Conservation (phyloP, 345 rosid species). For the Turnera subulata region DNA sequence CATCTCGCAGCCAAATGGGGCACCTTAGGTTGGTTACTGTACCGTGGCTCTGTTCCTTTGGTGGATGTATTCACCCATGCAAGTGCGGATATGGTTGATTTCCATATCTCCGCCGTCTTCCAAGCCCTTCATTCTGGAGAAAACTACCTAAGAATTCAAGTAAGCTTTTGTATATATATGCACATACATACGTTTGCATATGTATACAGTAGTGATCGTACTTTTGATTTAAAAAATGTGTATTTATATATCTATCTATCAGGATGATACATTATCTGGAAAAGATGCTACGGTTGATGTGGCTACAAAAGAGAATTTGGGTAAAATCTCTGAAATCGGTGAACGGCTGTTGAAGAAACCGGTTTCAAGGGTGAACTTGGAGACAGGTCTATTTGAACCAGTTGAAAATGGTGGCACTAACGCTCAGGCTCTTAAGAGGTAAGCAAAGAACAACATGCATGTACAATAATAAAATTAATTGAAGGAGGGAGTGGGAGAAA, state of each 20-base stretch:
- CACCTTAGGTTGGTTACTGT: constrained; percentile 8
- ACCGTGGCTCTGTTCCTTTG: constrained; percentile 8
- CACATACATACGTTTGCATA: not conserved
- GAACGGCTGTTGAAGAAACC: constrained; percentile 11
- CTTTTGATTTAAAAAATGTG: not conserved
- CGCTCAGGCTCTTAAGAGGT: constrained; percentile 15
- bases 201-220: not conserved
- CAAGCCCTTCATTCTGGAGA: constrained; percentile 18
- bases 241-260: not conserved
- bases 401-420: constrained; percentile 1
- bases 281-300: not conserved
- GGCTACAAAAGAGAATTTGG: constrained; percentile 1
- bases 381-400: constrained; percentile 11
- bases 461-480: too few species aligned
- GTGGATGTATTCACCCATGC: constrained; percentile 15
- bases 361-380: constrained; percentile 7
- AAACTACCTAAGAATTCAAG: constrained; percentile 17
- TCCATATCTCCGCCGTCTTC: constrained; percentile 13
- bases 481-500: too few species aligned
- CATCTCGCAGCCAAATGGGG: constrained; percentile 17
- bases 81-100: constrained; percentile 18
- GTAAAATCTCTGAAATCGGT: not conserved
- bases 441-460: not conserved
- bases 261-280: constrained; percentile 12
- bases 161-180: not conserved